These are phyloP conservation scores for Gyrodon lividus DNA, from an alignment of 768 basidiomycete genomes.

Conservation along the genomic window DNA sequence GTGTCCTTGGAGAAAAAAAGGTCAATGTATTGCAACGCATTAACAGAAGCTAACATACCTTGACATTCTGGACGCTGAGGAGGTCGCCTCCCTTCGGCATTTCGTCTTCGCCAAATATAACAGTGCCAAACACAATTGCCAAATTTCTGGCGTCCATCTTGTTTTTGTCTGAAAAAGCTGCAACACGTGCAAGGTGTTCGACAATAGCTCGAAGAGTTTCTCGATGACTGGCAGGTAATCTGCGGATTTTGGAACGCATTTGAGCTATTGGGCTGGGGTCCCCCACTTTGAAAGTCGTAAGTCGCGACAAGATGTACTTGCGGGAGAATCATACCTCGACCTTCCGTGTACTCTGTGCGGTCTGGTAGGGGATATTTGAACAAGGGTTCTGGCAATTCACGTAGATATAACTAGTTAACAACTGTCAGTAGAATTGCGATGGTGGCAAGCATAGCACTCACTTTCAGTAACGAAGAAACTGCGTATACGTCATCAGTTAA, in stretches of 20 bases:
- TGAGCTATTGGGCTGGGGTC: constrained; percentile 67
- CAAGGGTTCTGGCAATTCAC: constrained; percentile 87
- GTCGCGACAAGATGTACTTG: background rate
- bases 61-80: constrained; percentile 68
- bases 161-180: constrained; percentile 65
- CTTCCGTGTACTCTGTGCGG: constrained; percentile 76
- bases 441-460: constrained; percentile 24
- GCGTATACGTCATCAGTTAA: constrained; percentile 77
- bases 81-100: constrained; percentile 77
- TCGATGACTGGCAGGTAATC: constrained; percentile 81
- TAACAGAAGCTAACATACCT: constrained; percentile 47
- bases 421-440: constrained; percentile 2
- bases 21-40: constrained; percentile 34
- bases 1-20: constrained; percentile 44
- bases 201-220: constrained; percentile 77
- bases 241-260: constrained; percentile 83
- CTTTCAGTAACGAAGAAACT: constrained; percentile 84
- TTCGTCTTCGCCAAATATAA: constrained; percentile 92
- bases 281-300: constrained; percentile 46
- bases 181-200: constrained; percentile 79
- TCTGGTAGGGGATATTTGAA: constrained; percentile 82
- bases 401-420: constrained; percentile 61
- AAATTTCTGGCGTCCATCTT: constrained; percentile 95
- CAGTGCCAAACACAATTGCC: constrained; percentile 85
- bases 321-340: constrained; percentile 50